These are phyloP conservation scores for Tricholoma flavovirens DNA, from an alignment of 768 basidiomycete genomes.

Conservation along the genomic window DNA sequence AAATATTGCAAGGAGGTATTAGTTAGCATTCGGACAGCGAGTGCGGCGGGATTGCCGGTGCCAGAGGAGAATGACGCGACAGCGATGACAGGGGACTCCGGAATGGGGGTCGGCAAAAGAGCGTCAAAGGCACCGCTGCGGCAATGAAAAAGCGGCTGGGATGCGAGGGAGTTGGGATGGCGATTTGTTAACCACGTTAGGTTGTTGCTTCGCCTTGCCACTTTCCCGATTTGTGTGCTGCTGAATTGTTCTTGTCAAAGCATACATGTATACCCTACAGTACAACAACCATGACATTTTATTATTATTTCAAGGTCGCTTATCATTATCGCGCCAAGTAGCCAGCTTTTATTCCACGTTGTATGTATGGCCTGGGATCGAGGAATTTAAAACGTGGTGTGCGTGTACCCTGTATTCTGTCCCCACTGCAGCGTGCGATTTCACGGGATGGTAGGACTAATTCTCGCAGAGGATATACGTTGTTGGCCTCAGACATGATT, in stretches of 20 bases:
- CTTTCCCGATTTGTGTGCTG: background rate
- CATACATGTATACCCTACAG: background rate
- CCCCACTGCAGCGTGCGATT: too few species aligned
- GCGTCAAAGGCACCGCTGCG: constrained; percentile 15
- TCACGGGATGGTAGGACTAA: too few species aligned
- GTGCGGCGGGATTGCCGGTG: constrained; percentile 29
- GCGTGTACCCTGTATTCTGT: background rate
- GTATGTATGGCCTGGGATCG: background rate
- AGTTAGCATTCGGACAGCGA: constrained; percentile 59
- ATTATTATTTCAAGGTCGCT: background rate
- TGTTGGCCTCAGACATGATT: too few species aligned
- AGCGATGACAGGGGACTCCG: background rate
- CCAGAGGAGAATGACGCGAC: constrained; percentile 18
- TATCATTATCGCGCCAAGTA: background rate
- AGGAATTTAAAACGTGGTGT: background rate
- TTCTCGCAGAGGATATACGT: too few species aligned
- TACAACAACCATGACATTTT: background rate
- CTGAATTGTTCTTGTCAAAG: background rate
- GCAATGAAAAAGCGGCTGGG: background rate
- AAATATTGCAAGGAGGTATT: constrained; percentile 86
- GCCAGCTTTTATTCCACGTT: background rate
- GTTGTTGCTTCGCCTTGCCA: constrained; percentile 4
- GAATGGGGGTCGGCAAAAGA: constrained; percentile 8
- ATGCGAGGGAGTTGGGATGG: background rate
- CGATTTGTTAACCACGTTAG: constrained; percentile 5